Evolutionary conservation across 768 basidiomycete species (phyloP).

Genomic region (Paxillus rubicundulus): DNA sequence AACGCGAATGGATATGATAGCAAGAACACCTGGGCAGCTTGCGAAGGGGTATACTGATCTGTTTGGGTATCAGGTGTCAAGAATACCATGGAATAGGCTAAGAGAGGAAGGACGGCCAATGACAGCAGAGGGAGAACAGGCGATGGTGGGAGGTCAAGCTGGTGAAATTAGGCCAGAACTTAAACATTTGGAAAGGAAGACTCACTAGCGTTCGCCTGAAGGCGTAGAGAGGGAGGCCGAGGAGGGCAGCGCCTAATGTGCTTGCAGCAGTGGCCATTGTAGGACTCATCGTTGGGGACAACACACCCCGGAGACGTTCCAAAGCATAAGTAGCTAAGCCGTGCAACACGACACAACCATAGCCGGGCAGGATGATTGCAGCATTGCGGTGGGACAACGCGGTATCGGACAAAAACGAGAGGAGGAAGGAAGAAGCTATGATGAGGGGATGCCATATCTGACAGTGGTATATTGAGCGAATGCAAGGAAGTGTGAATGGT

Average conservation of each 20-base stretch:
- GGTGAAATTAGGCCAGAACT: slow-evolving; percentile 10
- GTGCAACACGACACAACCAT: slow-evolving; percentile 61
- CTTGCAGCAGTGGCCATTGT: slow-evolving; percentile 55
- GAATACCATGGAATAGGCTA: slow-evolving; percentile 63
- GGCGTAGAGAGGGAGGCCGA: slow-evolving; percentile 63
- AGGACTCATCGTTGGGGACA: slow-evolving; percentile 57
- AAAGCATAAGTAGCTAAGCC: slow-evolving; percentile 57
- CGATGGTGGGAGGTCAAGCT: slow-evolving; percentile 51
- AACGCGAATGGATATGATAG: slow-evolving; percentile 57
- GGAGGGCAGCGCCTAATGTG: slow-evolving; percentile 59
- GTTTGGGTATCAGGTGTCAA: slow-evolving; percentile 50
- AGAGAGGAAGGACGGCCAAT: slow-evolving; percentile 56
- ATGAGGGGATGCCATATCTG: slow-evolving; percentile 53
- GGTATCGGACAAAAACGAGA: slow-evolving; percentile 61
- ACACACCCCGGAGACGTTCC: slow-evolving; percentile 57
- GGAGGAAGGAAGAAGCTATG: slow-evolving; percentile 45
- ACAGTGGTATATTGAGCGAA: slow-evolving; percentile 1
- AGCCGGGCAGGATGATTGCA: slow-evolving; percentile 53
- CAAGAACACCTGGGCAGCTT: slow-evolving; percentile 54
- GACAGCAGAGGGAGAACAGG: slow-evolving; percentile 56
- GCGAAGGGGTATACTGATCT: slow-evolving; percentile 45
- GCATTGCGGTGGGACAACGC: slow-evolving; percentile 37
- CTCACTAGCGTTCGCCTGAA: slow-evolving; percentile 60
- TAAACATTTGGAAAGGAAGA: neutral
- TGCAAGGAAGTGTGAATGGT: neutral